Base-by-base conservation (phyloP, 768 basidiomycete genomes). In the Lactarius sp. region DNA sequence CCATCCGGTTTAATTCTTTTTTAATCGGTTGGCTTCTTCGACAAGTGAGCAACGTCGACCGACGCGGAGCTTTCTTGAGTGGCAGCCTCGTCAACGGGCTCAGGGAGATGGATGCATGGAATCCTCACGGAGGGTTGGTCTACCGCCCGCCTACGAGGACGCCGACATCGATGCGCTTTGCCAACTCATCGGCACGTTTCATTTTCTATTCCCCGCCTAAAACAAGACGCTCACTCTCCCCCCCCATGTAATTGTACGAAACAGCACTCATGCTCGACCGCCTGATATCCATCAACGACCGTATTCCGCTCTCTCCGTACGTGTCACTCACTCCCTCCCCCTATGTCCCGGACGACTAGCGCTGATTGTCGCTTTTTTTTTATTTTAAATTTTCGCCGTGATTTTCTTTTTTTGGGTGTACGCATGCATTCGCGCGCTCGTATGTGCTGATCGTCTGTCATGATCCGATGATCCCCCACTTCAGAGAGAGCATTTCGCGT, bases 231-330 rank as follows among this genome's bases (percentile, higher is more conserved):
- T 52, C 39, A 59, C 18, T 16, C 50, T n/a, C 36, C 14, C 3
- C 0, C 18, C 22, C 22, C 22, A n/a, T 2, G 22, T 22, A 22
- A 22, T 27, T 27, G 18, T 60, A 50, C 53, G 52, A 67, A 74
- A 34, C 74, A 95, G 94, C 93, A 70, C 91, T 95, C 76, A 98
- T 98, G 95, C 85, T 99, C 70, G 85, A 94, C 72, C 90, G 94
- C 67, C 80, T 99, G 71, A 94, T 97, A 77, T 79, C 83, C 59
- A 93, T 97, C 83, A 99, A 99, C 80, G 96, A 99, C 79, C 85
- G 84, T 73, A 94, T 99, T 75, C 90, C 93, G 61, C 80, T 98
- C 66, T 85, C 86, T 44, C 88, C 93, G 85, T 93, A 65, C 64
- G 75, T 66, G 14, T 50, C 4, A 27, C 27, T 27, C 27, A 27